Conservation (phyloP, 2,329 filamentous ascomycete genomes). For the Metarhizium sp. region DNA sequence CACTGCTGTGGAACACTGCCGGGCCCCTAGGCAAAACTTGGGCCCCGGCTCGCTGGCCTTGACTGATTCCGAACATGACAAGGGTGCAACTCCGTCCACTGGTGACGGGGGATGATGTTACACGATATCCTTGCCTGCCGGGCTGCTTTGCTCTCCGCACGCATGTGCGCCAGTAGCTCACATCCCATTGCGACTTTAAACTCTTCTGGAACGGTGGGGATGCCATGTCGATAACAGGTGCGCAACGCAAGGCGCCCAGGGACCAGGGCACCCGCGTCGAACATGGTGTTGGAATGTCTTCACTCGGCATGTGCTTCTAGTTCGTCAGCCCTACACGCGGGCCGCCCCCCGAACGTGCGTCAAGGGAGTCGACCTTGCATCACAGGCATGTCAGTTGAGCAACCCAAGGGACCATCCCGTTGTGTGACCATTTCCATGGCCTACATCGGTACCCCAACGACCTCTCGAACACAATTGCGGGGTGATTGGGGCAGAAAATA, state of each 20-base stretch:
- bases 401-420: background rate
- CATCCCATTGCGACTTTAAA: conserved; percentile 3
- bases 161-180: background rate
- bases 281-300: conserved; percentile 7
- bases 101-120: background rate
- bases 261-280: conserved; percentile 4
- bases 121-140: conserved; percentile 2
- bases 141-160: conserved; percentile 1
- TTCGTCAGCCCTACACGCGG: conserved; percentile 8
- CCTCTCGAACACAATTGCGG: background rate
- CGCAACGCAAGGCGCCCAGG: conserved; percentile 1
- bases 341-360: conserved; percentile 6
- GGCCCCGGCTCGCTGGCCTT: background rate
- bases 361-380: conserved; percentile 4
- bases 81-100: background rate
- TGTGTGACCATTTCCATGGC: background rate
- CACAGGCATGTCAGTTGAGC: conserved; percentile 2
- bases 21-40: background rate
- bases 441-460: background rate
- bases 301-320: conserved; percentile 4
- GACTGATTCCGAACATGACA: background rate
- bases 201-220: conserved; percentile 4
- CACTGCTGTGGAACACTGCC: background rate
- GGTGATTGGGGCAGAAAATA: background rate
- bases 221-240: background rate